phyloP scores from a whole-genome alignment of 2,329 filamentous ascomycete genomes.

The Stagonosporopsis vannaccii region DNA sequence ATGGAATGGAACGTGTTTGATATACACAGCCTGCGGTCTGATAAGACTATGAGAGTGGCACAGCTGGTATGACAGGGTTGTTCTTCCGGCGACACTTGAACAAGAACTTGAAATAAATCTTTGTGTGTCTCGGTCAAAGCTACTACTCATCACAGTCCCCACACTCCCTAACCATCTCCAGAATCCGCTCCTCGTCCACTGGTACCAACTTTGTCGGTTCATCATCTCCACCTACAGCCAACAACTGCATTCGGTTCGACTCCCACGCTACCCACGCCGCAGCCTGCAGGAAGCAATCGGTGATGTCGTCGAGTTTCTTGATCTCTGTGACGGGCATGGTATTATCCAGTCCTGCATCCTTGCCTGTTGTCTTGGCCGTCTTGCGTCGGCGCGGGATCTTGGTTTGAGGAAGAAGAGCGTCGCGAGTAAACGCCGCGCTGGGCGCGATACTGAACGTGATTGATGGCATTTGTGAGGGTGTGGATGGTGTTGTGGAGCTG shows the following conservation, averaged over 20 bases:
- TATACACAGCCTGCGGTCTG: no score
- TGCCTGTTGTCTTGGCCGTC: neutral
- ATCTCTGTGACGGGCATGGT: constrained; percentile 16
- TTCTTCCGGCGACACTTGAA: no score
- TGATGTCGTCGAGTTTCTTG: constrained; percentile 78
- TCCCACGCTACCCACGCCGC: constrained; percentile 81
- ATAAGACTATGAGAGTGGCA: no score
- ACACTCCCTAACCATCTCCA: neutral
- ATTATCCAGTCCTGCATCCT: neutral
- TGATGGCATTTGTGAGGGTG: constrained; percentile 11
- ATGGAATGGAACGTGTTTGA: no score
- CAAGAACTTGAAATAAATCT: neutral
- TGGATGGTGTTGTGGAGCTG: constrained; percentile 14
- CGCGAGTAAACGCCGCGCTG: constrained; percentile 9
- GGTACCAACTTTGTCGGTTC: no score
- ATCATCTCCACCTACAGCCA: neutral
- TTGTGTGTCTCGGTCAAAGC: no score
- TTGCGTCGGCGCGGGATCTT: neutral
- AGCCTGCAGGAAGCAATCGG: constrained; percentile 80
- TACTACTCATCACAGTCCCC: neutral
- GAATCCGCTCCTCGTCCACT: neutral
- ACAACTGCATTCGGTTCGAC: constrained; percentile 55
- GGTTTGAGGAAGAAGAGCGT: constrained; percentile 14
- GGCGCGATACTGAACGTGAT: constrained; percentile 28
- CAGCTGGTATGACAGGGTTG: no score